Evolutionary conservation across 805 yeast genomes (phyloP), one percentile per base, ranked within the genome.

Genomic region (Cyberlindnera americana): DNA sequence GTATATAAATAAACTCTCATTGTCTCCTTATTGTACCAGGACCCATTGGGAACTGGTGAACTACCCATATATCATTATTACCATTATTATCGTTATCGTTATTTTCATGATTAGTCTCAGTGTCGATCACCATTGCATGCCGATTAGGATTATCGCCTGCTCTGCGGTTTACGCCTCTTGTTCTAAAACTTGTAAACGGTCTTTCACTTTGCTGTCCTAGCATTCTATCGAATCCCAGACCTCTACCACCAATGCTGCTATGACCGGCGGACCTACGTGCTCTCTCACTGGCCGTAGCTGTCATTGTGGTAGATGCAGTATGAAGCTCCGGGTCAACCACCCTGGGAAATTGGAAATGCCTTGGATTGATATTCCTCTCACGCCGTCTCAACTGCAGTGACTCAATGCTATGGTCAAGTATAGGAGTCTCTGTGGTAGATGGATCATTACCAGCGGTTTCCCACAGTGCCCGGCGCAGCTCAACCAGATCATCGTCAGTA

Each of bases 381-480:
- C 13, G n/a, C 6, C 16, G 23, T 11, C 22, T n/a, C 23, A 29
- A 19, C 4, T 19, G 23, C 11, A 23, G 33, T 16, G 33, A 23
- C 12, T 15, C 16, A 19, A 29, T 29, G 22, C 10, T 4, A 18
- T 29, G 33, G 4, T 19, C 24, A 12, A 29, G 8, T 11, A 5
- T 12, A 12, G 13, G n/a, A n/a, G n/a, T n/a, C n/a, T 19, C 33
- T 19, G 33, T 4, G 33, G 33, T 7, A n/a, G n/a, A n/a, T n/a
- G n/a, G n/a, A n/a, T n/a, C n/a, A n/a, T 4, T 13, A 6, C 33
- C 33, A 8, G 33, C 33, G 4, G 33, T 18, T 16, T 29, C 21
- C 33, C 33, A 29, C 15, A 29, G 33, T 6, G 33, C 16, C 12
- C 19, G 33, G 16, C 33, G 33, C 22, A 29, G 23, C 6, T n/a